These are phyloP conservation scores for Heliophila coronopifolia DNA, from an alignment of 441 rosid species.

Conservation along the genomic window DNA sequence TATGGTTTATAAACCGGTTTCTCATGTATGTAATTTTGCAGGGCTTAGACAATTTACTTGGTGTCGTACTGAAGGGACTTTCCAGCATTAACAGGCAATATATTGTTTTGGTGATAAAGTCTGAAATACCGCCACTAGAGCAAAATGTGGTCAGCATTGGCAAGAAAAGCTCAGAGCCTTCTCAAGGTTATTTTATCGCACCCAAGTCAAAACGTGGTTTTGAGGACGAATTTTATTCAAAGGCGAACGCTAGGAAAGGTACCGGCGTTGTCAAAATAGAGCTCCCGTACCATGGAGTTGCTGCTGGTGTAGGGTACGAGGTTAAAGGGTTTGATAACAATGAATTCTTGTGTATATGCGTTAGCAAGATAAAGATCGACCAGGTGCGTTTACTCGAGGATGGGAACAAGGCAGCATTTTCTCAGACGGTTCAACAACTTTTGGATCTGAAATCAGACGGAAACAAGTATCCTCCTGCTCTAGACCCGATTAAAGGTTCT, in stretches of 20 bases:
- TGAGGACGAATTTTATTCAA: conserved; percentile 49
- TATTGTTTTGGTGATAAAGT: conserved; percentile 69
- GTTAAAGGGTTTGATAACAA: conserved; percentile 60
- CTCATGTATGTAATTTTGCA: conserved; percentile 32
- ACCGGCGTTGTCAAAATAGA: conserved; percentile 54
- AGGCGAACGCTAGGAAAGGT: conserved; percentile 56
- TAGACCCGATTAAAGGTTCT: conserved; percentile 75
- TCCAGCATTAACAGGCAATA: conserved; percentile 46
- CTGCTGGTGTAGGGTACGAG: conserved; percentile 85
- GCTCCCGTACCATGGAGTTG: conserved; percentile 60
- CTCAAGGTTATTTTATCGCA: conserved; percentile 49
- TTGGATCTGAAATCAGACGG: conserved; percentile 53
- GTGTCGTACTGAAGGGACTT: conserved; percentile 65
- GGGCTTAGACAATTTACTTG: conserved; percentile 80
- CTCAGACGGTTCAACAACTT: conserved; percentile 76
- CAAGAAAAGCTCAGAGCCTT: conserved; percentile 42
- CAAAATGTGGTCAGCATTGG: conserved; percentile 45
- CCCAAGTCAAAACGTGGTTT: conserved; percentile 75
- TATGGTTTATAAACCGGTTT: not conserved
- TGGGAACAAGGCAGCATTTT: conserved; percentile 53
- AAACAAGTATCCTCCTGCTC: conserved; percentile 65
- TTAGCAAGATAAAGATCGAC: conserved; percentile 49
- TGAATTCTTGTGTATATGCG: conserved; percentile 68
- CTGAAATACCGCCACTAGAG: conserved; percentile 48
- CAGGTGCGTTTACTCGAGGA: conserved; percentile 68